phyloP scores from a whole-genome alignment of 257 asterid species.

The Solanum appendiculatum region DNA sequence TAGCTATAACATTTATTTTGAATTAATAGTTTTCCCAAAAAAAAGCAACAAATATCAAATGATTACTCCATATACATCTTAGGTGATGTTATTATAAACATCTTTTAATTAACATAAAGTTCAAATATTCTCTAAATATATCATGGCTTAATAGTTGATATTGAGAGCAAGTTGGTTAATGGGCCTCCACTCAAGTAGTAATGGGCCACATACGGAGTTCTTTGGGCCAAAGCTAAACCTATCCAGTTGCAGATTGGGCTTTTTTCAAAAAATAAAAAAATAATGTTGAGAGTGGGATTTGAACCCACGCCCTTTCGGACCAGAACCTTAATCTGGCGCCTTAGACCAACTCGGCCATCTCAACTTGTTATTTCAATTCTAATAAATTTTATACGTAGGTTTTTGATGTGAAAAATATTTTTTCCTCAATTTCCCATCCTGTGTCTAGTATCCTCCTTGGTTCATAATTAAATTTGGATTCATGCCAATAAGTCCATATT shows the following conservation, averaged over 20 bases:
- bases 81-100: too few species aligned
- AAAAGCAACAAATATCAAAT: too few species aligned
- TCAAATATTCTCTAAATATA: background rate
- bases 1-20: too few species aligned
- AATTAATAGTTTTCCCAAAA: too few species aligned
- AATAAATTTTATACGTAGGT: background rate
- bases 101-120: background rate
- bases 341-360: constrained; percentile 99
- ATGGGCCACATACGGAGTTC: background rate
- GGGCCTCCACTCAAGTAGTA: background rate
- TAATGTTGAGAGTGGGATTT: constrained; percentile 79
- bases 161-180: background rate
- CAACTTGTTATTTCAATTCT: too few species aligned
- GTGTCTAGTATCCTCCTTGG: background rate
- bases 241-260: background rate
- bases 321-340: constrained; percentile 99
- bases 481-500: accelerated
- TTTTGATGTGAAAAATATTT: background rate
- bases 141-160: background rate
- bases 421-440: background rate
- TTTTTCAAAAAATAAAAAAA: too few species aligned
- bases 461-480: background rate
- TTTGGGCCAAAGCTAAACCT: background rate
- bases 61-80: too few species aligned
- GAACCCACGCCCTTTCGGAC: constrained; percentile 99